These are phyloP conservation scores for Herpetospermum pedunculosum DNA, from an alignment of 306 rosid genomes.

Conservation along the genomic window DNA sequence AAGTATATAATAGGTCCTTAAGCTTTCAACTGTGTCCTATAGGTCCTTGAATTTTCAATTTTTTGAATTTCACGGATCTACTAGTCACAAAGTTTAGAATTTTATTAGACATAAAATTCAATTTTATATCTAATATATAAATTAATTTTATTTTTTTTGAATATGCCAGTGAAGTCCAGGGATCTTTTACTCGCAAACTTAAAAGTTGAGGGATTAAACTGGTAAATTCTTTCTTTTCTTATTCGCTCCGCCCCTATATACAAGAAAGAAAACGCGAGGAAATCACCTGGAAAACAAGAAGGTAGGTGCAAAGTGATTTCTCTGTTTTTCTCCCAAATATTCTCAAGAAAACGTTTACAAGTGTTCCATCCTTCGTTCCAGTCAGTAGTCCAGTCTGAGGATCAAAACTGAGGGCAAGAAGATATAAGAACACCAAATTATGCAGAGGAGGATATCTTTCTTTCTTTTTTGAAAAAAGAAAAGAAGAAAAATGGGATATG, in stretches of 20 bases:
- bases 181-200: too few species aligned
- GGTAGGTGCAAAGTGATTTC: slow-evolving; percentile 69
- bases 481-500: not conserved
- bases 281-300: slow-evolving; percentile 85
- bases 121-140: too few species aligned
- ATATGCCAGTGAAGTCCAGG: too few species aligned
- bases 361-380: slow-evolving; percentile 99
- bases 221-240: not conserved
- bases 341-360: slow-evolving; percentile 76
- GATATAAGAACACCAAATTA: slow-evolving; percentile 4
- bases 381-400: slow-evolving; percentile 76
- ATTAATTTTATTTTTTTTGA: too few species aligned
- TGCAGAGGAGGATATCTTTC: not conserved
- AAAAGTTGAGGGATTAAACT: too few species aligned
- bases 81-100: too few species aligned
- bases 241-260: not conserved
- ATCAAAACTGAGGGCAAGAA: slow-evolving; percentile 50
- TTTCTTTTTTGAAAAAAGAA: not conserved
- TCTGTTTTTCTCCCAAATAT: slow-evolving; percentile 61
- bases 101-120: too few species aligned
- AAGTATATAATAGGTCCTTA: too few species aligned
- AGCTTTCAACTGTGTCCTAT: too few species aligned
- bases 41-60: too few species aligned
- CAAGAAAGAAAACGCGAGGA: not conserved
- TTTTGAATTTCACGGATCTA: too few species aligned